Evolutionary conservation across 2,329 filamentous ascomycete genomes (phyloP), one percentile per base, ranked within the genome.

Genomic region (Exophiala dermatitidis): DNA sequence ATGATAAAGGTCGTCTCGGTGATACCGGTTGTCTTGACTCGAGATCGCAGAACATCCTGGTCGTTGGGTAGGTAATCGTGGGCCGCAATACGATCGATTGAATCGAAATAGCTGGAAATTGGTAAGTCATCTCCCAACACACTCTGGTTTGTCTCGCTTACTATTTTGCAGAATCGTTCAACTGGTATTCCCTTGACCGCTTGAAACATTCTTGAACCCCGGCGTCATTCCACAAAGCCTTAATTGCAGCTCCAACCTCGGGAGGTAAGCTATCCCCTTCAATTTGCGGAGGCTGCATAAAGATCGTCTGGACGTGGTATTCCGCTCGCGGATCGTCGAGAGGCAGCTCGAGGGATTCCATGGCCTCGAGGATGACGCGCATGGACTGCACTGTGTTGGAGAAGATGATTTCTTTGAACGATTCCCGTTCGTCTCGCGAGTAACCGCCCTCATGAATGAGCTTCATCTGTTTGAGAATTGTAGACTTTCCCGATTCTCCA

Each of bases 371-470:
- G 59, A 85, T 85, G 63, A 85, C 82, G 64, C 82, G 81, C 81
- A 85, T 84, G 47, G 81, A 84, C 68, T 84, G 81, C 41, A 84
- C 81, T 5, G 82, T 84, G 72, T 85, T 85, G 72, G 80, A 83
- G 75, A 81, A 85, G 72, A 85, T 85, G 69, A 85, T 84, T 69
- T 84, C 82, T 69, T 84, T 82, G 74, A 84, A 84, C 12, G 81
- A 84, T 68, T 84, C 82, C 50, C 82, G 77, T 70, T 85, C 82
- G 63, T 97, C 93, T 71, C 91, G 87, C 59, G 93, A 97, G 77
- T 97, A 98, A 64, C 93, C 91, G 61, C 93, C 93, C 78, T 98
- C 93, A 73, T 98, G 89, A 68, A 98, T 98, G 68, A 98, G 86
- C 80, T 97, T 98, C 89, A 95, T 95, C 78, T 95, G 89, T 76